Percentiles rank a stretch among this genome's conserved stretches.
Evolutionary conservation across 768 basidiomycete species (phyloP).

Genomic region (Leccinum aurantiacum): DNA sequence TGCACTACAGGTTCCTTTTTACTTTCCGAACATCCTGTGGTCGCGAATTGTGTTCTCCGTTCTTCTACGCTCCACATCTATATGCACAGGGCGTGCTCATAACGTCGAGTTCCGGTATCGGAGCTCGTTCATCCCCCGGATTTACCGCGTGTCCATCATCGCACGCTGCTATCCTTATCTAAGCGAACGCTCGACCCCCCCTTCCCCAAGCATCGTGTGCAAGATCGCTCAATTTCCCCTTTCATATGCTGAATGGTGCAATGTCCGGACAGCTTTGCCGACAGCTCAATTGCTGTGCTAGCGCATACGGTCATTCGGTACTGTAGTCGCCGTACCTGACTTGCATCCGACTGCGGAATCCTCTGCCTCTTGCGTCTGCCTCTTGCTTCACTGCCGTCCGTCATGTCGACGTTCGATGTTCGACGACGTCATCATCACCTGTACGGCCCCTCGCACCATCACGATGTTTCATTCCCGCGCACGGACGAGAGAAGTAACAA

Average conservation of each 20-base stretch:
- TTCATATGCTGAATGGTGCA: neutral
- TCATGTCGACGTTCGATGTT: neutral
- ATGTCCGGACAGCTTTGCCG: neutral
- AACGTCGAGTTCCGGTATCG: constrained; percentile 23
- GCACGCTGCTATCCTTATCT: constrained; percentile 25
- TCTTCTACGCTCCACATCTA: constrained; percentile 1
- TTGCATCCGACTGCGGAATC: constrained; percentile 18
- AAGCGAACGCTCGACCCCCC: constrained; percentile 20
- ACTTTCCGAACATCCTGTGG: constrained; percentile 20
- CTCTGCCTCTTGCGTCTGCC: neutral
- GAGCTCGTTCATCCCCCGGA: constrained; percentile 23
- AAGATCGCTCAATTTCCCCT: neutral
- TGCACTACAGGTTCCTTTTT: constrained; percentile 2
- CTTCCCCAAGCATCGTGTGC: neutral
- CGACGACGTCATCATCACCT: constrained; percentile 27
- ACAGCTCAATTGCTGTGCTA: neutral
- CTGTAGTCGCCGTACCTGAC: constrained; percentile 19
- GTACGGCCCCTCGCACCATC: constrained; percentile 9
- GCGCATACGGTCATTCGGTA: constrained; percentile 11
- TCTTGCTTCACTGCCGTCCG: constrained; percentile 2
- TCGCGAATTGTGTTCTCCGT: constrained; percentile 3
- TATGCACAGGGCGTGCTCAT: neutral
- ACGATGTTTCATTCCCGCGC: constrained; percentile 34
- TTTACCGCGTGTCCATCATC: constrained; percentile 9
- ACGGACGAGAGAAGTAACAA: constrained; percentile 7